A percentile compares a stretch with the other conserved stretches of the same genome.
Conservation (phyloP, 768 basidiomycete species). For the Lactifluus subvellereus region DNA sequence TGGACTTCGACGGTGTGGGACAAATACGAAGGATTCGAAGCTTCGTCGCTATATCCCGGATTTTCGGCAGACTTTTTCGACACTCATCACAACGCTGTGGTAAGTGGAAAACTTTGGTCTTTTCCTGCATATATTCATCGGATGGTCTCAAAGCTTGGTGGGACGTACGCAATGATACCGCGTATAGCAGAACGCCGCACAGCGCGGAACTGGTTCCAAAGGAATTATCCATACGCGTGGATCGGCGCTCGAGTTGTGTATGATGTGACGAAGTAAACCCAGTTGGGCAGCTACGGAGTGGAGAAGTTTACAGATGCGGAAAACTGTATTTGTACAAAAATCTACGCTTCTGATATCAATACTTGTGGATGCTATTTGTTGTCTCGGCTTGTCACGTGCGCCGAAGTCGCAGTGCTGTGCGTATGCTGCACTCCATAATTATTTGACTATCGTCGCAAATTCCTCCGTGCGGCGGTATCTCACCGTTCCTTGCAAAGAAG, state of each 20-base stretch:
- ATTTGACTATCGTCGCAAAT: background rate
- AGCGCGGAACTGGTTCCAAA: conserved; percentile 88
- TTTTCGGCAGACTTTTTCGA: conserved; percentile 93
- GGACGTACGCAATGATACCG: conserved; percentile 82
- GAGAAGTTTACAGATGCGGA: background rate
- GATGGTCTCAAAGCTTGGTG: conserved; percentile 55
- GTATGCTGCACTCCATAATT: background rate
- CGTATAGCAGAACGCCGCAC: conserved; percentile 69
- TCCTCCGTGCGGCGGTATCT: background rate
- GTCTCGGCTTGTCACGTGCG: too few relatives aligned
- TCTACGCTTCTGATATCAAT: background rate
- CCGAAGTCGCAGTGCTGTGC: too few relatives aligned
- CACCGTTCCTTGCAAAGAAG: background rate
- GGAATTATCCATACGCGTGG: conserved; percentile 88
- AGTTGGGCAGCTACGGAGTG: background rate
- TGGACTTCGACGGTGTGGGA: conserved; percentile 87
- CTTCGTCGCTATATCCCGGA: conserved; percentile 83
- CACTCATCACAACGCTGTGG: conserved; percentile 76
- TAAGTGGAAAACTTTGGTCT: conserved; percentile 38
- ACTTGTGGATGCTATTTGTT: background rate
- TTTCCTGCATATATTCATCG: conserved; percentile 14
- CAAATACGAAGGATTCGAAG: conserved; percentile 64
- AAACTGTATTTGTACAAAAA: background rate
- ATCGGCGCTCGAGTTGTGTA: conserved; percentile 70
- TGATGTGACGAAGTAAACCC: conserved; percentile 31